Evolutionary conservation across 257 asterid species (phyloP).

Genomic region (Craterostigma plantagineum): DNA sequence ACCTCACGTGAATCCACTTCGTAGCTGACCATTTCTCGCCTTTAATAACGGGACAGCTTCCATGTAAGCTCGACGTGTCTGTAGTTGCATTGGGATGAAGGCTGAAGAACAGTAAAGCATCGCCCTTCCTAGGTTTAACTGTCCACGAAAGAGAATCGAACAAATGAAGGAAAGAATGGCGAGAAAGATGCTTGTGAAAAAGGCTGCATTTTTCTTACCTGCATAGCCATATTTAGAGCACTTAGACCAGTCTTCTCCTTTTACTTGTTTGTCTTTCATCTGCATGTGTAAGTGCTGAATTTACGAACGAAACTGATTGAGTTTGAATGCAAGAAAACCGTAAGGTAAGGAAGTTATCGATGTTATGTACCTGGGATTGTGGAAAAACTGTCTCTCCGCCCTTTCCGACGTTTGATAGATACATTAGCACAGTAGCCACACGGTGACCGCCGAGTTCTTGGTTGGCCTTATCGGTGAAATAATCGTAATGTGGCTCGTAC

Average conservation of each 20-base stretch:
- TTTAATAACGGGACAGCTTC: constrained; percentile 79
- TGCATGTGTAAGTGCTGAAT: constrained; percentile 12
- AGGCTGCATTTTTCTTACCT: constrained; percentile 18
- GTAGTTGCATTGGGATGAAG: constrained; percentile 68
- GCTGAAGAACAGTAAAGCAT: constrained; percentile 72
- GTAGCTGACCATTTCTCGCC: constrained; percentile 96
- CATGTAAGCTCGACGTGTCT: constrained; percentile 68
- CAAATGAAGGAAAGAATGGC: constrained; percentile 3
- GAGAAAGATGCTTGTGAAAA: not conserved
- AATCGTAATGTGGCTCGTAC: constrained; percentile 83
- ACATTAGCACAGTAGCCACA: constrained; percentile 86
- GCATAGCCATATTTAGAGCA: constrained; percentile 81
- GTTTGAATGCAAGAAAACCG: not conserved
- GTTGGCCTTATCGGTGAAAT: constrained; percentile 52
- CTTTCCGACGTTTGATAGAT: constrained; percentile 47
- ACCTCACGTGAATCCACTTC: constrained; percentile 74
- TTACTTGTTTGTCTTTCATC: constrained; percentile 32
- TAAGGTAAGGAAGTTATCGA: not conserved
- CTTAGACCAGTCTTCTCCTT: constrained; percentile 64
- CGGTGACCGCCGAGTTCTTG: constrained; percentile 72
- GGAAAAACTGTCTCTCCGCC: constrained; percentile 94
- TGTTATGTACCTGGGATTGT: constrained; percentile 29
- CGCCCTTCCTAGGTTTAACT: constrained; percentile 75
- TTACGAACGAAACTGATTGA: not conserved
- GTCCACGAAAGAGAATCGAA: constrained; percentile 13